phyloP scores from a whole-genome alignment of 2,329 filamentous ascomycete species.

The Polychaeton citri region DNA sequence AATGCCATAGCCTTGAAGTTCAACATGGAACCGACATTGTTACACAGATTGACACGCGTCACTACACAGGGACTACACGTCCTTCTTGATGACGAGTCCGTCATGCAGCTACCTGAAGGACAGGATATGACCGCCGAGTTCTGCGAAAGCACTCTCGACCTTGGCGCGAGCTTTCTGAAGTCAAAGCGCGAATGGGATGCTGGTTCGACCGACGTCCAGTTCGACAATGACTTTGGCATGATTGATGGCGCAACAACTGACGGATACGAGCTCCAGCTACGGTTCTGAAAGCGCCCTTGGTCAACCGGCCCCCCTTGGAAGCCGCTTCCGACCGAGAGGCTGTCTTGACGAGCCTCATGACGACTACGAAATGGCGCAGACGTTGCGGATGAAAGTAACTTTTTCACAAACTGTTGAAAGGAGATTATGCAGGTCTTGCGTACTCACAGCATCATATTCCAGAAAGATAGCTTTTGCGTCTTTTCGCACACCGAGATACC shows the following conservation, averaged over 20 bases:
- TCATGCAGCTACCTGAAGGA: conserved; percentile 71
- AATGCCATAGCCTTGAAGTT: conserved; percentile 65
- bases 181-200: conserved; percentile 37
- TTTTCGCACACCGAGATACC: too few relatives aligned
- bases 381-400: too few relatives aligned
- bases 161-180: conserved; percentile 26
- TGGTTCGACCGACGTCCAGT: conserved; percentile 33
- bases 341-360: too few relatives aligned
- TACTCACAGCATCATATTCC: too few relatives aligned
- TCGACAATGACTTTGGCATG: conserved; percentile 33
- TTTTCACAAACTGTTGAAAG: too few relatives aligned
- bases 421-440: too few relatives aligned
- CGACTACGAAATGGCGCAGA: too few relatives aligned
- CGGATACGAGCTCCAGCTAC: too few relatives aligned
- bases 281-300: too few relatives aligned
- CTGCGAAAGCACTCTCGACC: conserved; percentile 44
- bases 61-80: conserved; percentile 66
- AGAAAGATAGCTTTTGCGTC: too few relatives aligned
- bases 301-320: too few relatives aligned
- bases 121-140: conserved; percentile 73
- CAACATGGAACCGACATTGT: conserved; percentile 57
- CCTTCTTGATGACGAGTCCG: conserved; percentile 80
- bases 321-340: too few relatives aligned
- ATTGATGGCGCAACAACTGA: background rate
- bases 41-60: conserved; percentile 59